Conservation (phyloP, 106 monocot genomes). For the Dioscorea alata region DNA sequence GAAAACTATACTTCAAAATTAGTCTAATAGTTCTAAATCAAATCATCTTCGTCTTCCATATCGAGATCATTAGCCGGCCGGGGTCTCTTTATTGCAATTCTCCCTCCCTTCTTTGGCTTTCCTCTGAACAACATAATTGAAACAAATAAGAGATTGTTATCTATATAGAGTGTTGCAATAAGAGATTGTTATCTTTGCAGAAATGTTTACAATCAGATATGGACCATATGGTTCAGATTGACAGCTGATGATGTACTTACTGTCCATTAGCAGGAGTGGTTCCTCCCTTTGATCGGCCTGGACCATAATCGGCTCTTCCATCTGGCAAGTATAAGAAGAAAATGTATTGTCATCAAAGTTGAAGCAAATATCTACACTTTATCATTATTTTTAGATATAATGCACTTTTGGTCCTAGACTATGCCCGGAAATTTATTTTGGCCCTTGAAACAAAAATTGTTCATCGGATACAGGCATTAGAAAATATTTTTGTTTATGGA, state of each 20-base stretch:
- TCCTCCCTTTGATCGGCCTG: conserved; percentile 11
- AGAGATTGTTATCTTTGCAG: no score
- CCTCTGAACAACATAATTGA: neutral
- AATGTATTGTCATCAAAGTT: neutral
- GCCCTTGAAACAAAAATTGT: no score
- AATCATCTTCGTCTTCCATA: neutral
- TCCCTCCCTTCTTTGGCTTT: conserved; percentile 1
- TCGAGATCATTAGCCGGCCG: neutral
- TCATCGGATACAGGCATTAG: no score
- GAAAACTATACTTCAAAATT: no score
- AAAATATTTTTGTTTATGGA: neutral
- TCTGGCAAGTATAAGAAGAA: neutral
- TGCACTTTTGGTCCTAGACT: no score
- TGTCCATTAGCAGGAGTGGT: conserved; percentile 13
- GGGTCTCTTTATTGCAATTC: conserved; percentile 1
- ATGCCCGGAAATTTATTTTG: no score
- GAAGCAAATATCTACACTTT: neutral
- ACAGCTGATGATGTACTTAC: conserved; percentile 4
- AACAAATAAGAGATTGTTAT: neutral
- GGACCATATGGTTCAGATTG: no score
- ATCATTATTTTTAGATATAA: neutral
- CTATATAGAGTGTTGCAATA: neutral
- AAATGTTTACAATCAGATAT: neutral
- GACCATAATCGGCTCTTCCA: conserved; percentile 15
- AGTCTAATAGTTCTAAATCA: neutral